Conservation (phyloP, 2,329 filamentous ascomycete genomes). For the Coniochaeta sp. region DNA sequence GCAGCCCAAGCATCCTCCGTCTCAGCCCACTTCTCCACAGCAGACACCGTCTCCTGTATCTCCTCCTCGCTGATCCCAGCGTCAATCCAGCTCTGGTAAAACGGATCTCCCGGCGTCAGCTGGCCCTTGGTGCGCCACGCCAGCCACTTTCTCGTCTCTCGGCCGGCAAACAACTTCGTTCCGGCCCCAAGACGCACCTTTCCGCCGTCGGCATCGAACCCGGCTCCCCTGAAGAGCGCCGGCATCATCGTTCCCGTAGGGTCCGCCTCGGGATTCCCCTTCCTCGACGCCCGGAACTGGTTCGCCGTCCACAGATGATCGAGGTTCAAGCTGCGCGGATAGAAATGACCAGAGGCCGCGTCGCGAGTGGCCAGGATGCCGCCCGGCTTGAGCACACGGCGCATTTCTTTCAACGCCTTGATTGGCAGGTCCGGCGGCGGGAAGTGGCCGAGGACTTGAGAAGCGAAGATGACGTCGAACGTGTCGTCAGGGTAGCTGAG, state of each 20-base stretch:
- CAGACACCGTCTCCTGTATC: constrained; percentile 21
- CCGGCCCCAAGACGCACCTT: constrained; percentile 17
- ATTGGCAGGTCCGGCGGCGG: constrained; percentile 16
- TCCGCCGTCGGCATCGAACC: constrained; percentile 21
- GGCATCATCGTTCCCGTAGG: constrained; percentile 12
- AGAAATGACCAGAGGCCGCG: constrained; percentile 21
- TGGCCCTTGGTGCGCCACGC: constrained; percentile 16
- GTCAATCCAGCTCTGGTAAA: constrained; percentile 24
- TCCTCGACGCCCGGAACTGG: constrained; percentile 11
- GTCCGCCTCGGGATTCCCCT: constrained; percentile 9
- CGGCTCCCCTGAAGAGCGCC: constrained; percentile 19
- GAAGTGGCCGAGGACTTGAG: constrained; percentile 35
- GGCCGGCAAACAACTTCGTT: constrained; percentile 17
- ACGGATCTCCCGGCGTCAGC: constrained; percentile 20
- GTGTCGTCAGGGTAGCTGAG: constrained; percentile 29
- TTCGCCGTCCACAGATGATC: constrained; percentile 21
- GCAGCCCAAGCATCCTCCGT: constrained; percentile 29
- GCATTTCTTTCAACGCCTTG: constrained; percentile 29
- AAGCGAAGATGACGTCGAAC: constrained; percentile 34
- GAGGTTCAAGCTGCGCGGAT: constrained; percentile 19
- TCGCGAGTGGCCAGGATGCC: constrained; percentile 29
- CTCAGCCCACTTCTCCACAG: constrained; percentile 23
- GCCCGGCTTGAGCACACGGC: constrained; percentile 32
- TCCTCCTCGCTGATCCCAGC: constrained; percentile 26
- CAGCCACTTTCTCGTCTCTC: constrained; percentile 19